Evolutionary conservation across 805 yeast species (phyloP).

Genomic region (Schwanniomyces pseudopolymorphus): DNA sequence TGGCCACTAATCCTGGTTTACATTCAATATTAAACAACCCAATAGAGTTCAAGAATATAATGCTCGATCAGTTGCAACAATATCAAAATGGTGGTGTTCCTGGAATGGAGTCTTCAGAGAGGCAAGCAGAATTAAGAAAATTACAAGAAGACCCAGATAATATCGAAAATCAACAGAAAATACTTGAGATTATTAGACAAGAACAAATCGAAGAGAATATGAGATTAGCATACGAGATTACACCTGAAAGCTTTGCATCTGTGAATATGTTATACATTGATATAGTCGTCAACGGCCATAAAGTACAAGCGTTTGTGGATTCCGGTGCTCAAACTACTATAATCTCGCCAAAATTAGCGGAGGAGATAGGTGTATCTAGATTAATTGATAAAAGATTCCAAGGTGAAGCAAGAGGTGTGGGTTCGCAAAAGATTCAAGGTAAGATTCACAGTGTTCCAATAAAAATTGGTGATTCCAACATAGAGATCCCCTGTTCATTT

Average conservation of each 20-base stretch:
- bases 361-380: slow-evolving; percentile 63
- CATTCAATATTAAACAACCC: slow-evolving; percentile 48
- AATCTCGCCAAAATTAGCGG: slow-evolving; percentile 75
- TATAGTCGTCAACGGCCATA: slow-evolving; percentile 73
- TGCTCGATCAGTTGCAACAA: slow-evolving; percentile 33
- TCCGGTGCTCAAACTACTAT: slow-evolving; percentile 94
- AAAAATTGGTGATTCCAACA: slow-evolving; percentile 57
- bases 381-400: slow-evolving; percentile 76
- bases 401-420: slow-evolving; percentile 91
- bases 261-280: slow-evolving; percentile 84
- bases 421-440: slow-evolving; percentile 75
- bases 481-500: slow-evolving; percentile 42
- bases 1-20: slow-evolving; percentile 46
- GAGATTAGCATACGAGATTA: slow-evolving; percentile 75
- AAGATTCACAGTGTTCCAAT: slow-evolving; percentile 87
- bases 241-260: slow-evolving; percentile 85
- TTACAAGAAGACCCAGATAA: slow-evolving; percentile 67
- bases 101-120: slow-evolving; percentile 25
- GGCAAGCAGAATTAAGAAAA: slow-evolving; percentile 44
- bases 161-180: slow-evolving; percentile 64
- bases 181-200: slow-evolving; percentile 65
- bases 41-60: slow-evolving; percentile 41
- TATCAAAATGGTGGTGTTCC: slow-evolving; percentile 30
- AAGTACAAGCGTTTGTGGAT: slow-evolving; percentile 91
- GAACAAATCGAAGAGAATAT: slow-evolving; percentile 78